These are phyloP conservation scores for Phoenix roebelenii DNA, from an alignment of 176 grass and related monocot genomes.

Conservation along the genomic window DNA sequence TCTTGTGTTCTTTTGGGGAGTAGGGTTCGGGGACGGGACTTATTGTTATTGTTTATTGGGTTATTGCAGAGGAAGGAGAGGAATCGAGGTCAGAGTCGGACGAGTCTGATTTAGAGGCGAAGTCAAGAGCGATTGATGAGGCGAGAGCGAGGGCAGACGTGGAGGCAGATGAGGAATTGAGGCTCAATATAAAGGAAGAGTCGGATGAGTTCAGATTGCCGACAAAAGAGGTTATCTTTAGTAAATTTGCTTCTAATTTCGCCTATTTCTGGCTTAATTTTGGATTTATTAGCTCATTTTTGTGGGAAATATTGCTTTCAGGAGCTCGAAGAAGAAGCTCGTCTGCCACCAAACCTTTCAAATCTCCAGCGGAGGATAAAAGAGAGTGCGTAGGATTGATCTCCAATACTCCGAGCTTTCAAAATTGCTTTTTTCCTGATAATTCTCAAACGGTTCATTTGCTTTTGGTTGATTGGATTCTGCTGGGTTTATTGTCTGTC, in stretches of 20 bases:
- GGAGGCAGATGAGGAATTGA: constrained; percentile 62
- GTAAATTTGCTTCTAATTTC: not conserved
- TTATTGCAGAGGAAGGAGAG: constrained; percentile 26
- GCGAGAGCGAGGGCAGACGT: constrained; percentile 32
- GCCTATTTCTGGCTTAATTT: not conserved
- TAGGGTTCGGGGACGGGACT: not conserved
- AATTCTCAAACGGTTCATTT: too few species aligned
- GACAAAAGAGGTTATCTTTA: constrained; percentile 52
- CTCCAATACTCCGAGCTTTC: not conserved
- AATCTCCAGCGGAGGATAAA: constrained; percentile 82
- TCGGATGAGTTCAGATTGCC: constrained; percentile 87
- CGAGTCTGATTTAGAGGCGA: constrained; percentile 60
- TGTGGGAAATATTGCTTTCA: constrained; percentile 13
- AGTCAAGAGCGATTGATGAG: constrained; percentile 63
- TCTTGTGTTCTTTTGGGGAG: not conserved
- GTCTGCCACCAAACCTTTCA: constrained; percentile 60
- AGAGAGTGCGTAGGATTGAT: constrained; percentile 50
- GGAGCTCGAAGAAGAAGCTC: constrained; percentile 79
- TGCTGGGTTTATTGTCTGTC: constrained; percentile 19
- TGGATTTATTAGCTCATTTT: not conserved
- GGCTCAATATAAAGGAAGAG: constrained; percentile 69
- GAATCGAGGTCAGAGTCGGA: constrained; percentile 59
- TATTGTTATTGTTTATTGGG: not conserved
- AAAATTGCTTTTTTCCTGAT: not conserved
- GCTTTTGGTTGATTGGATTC: not conserved